Conservation (phyloP, 495 filamentous ascomycete species). For the Friedmanniomyces endolithicus region DNA sequence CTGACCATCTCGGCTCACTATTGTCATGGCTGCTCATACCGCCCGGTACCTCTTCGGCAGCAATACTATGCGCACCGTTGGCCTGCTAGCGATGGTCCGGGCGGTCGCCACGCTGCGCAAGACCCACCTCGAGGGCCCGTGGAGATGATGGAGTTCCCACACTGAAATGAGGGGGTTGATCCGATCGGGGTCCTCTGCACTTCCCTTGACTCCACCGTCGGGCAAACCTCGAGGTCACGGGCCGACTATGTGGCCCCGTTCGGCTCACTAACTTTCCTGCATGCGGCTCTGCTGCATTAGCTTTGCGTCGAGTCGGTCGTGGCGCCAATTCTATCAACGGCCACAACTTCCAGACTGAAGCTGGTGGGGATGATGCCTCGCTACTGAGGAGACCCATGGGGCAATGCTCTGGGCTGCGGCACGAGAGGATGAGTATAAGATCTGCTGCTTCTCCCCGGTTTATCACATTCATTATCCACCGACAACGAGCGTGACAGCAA, state of each 20-base stretch:
- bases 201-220: too few relatives aligned
- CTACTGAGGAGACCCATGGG: neutral
- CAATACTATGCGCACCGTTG: too few relatives aligned
- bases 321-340: neutral
- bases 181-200: too few relatives aligned
- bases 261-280: neutral
- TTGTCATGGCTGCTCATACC: neutral
- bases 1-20: neutral
- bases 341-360: neutral
- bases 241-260: neutral
- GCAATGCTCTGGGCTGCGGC: too few relatives aligned
- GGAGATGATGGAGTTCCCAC: neutral
- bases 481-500: neutral
- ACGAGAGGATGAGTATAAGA: constrained; percentile 2
- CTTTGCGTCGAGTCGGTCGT: neutral
- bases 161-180: too few relatives aligned
- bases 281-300: neutral
- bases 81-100: neutral
- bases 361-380: neutral
- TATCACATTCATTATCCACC: neutral
- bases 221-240: neutral
- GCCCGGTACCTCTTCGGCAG: too few relatives aligned
- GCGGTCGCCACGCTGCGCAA: neutral
- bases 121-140: neutral
- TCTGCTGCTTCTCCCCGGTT: neutral